These are phyloP conservation scores for Stenogyne calaminthoides DNA, from an alignment of 305 asterid genomes.

Conservation along the genomic window DNA sequence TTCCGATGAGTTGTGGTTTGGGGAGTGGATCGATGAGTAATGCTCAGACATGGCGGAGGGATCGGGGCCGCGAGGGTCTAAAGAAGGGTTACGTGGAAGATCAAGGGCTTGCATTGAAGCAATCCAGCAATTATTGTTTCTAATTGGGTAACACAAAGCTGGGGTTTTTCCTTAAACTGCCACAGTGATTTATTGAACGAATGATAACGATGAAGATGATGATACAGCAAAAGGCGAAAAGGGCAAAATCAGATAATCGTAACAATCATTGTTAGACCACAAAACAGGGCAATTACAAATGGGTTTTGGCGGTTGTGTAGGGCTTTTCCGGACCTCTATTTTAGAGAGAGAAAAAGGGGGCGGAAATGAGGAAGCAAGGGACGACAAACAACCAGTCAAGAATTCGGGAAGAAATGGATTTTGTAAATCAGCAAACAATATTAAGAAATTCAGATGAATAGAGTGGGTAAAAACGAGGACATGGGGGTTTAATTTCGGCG, in stretches of 20 bases:
- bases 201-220: slow-evolving; percentile 23
- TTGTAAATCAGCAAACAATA: slow-evolving; percentile 8
- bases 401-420: slow-evolving; percentile 28
- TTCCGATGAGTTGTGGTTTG: slow-evolving; percentile 28
- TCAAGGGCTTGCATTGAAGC: slow-evolving; percentile 82
- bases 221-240: slow-evolving; percentile 28
- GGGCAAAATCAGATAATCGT: slow-evolving; percentile 24
- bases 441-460: neutral
- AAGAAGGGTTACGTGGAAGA: slow-evolving; percentile 61
- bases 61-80: slow-evolving; percentile 58
- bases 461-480: slow-evolving; percentile 17
- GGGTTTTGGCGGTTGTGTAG: slow-evolving; percentile 26
- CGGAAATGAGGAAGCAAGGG: slow-evolving; percentile 11
- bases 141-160: slow-evolving; percentile 24
- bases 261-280: slow-evolving; percentile 15
- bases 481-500: slow-evolving; percentile 26
- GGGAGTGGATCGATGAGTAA: slow-evolving; percentile 47
- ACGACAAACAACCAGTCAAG: slow-evolving; percentile 15
- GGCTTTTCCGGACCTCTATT: slow-evolving; percentile 29
- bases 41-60: slow-evolving; percentile 46
- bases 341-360: slow-evolving; percentile 19
- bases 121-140: slow-evolving; percentile 20
- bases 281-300: slow-evolving; percentile 5
- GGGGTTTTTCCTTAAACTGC: slow-evolving; percentile 28
- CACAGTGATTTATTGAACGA: slow-evolving; percentile 12